A percentile compares a stretch with the other conserved stretches of the same genome.
Conservation (phyloP, 73 alveolate genomes). For the Paraurostyla sp. region DNA sequence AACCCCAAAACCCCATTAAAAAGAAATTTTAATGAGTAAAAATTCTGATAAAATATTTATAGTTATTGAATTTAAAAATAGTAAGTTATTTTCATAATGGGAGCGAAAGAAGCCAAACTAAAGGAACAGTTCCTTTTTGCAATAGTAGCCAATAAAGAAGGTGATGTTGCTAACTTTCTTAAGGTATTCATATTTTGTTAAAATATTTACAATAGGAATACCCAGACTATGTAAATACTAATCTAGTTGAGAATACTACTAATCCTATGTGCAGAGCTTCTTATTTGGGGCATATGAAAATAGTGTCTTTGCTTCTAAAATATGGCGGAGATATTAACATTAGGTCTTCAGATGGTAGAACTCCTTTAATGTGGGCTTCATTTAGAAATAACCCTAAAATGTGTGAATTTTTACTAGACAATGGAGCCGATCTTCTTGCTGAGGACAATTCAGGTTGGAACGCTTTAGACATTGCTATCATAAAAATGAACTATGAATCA, state of each 20-base stretch:
- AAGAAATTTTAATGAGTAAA: not conserved
- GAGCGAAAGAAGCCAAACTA: constrained; percentile 53
- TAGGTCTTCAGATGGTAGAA: constrained; percentile 66
- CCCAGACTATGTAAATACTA: constrained; percentile 43
- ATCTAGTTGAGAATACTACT: constrained; percentile 57
- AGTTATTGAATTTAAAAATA: not conserved
- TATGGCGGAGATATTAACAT: constrained; percentile 69
- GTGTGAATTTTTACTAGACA: constrained; percentile 62
- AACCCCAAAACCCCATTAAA: constrained; percentile 41
- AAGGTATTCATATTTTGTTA: constrained; percentile 16
- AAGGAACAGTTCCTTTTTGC: constrained; percentile 63
- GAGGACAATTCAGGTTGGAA: constrained; percentile 63
- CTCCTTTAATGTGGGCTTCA: constrained; percentile 79
- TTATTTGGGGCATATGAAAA: constrained; percentile 56
- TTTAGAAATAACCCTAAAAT: constrained; percentile 59
- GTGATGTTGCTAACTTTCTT: constrained; percentile 45
- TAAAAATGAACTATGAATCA: constrained; percentile 71
- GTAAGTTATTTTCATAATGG: constrained; percentile 57
- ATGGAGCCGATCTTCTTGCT: constrained; percentile 11
- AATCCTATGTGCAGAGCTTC: constrained; percentile 77
- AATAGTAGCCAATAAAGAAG: constrained; percentile 65
- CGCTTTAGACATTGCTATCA: constrained; percentile 71
- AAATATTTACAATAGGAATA: constrained; percentile 29
- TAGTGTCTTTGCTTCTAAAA: constrained; percentile 66
- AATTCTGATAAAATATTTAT: too few relatives aligned